Evolutionary conservation across 2,329 filamentous ascomycete genomes (phyloP).

Genomic region (Fusarium irregulare): DNA sequence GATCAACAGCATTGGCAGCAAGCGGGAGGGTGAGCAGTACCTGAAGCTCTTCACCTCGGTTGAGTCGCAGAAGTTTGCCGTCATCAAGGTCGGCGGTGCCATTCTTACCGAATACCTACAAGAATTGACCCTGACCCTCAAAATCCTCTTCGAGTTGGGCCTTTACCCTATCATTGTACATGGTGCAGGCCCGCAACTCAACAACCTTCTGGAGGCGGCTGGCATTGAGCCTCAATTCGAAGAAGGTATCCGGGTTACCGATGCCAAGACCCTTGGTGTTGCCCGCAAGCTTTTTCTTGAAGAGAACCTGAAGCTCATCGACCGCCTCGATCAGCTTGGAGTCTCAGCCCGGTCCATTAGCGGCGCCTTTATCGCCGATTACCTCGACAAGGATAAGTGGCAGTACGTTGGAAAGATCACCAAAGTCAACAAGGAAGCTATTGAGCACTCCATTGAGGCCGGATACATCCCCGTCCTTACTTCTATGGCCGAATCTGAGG

Average conservation of each 20-base stretch:
- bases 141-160: constrained; percentile 93
- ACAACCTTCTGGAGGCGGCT: constrained; percentile 56
- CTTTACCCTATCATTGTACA: constrained; percentile 96
- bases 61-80: constrained; percentile 95
- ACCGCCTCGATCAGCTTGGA: constrained; percentile 89
- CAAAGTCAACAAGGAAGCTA: constrained; percentile 87
- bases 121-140: constrained; percentile 87
- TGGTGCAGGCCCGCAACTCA: constrained; percentile 71
- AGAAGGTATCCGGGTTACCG: constrained; percentile 94
- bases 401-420: constrained; percentile 96
- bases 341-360: constrained; percentile 90
- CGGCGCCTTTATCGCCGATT: constrained; percentile 92
- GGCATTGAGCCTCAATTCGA: constrained; percentile 96
- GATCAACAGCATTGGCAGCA: constrained; percentile 94
- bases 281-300: constrained; percentile 93
- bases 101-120: constrained; percentile 95
- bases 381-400: constrained; percentile 96
- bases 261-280: constrained; percentile 92
- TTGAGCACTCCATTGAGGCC: constrained; percentile 90
- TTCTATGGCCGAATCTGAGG: constrained; percentile 93
- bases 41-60: constrained; percentile 97
- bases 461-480: constrained; percentile 94
- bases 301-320: constrained; percentile 82
- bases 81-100: constrained; percentile 97
- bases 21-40: constrained; percentile 96